Evolutionary conservation across 2,329 filamentous ascomycete species (phyloP).

Genomic region (Rhynchosporium graminicola): DNA sequence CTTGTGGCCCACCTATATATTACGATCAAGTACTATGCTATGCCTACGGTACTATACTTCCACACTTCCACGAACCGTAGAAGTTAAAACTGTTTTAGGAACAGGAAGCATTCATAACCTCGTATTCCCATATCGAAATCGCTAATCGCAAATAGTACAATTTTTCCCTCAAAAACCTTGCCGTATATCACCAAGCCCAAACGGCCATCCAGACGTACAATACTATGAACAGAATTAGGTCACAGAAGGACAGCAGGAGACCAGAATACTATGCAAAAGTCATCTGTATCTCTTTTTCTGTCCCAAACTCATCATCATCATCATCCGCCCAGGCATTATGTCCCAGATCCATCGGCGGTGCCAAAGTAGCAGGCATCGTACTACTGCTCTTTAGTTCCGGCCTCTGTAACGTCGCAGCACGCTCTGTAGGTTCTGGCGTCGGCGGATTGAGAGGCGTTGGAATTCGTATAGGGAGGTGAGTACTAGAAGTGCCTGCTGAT

Average conservation of each 20-base stretch:
- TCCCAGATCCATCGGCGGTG: slow-evolving; percentile 40
- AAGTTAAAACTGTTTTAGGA: too few species aligned
- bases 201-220: background rate
- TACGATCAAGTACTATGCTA: too few species aligned
- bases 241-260: too few species aligned
- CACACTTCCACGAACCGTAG: too few species aligned
- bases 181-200: background rate
- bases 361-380: slow-evolving; percentile 52
- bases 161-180: too few species aligned
- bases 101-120: too few species aligned
- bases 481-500: slow-evolving; percentile 26
- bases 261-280: slow-evolving; percentile 60
- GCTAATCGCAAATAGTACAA: slow-evolving; percentile 4
- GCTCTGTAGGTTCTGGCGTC: slow-evolving; percentile 21
- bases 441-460: slow-evolving; percentile 16
- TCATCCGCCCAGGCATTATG: slow-evolving; percentile 72
- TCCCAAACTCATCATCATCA: slow-evolving; percentile 69
- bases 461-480: slow-evolving; percentile 22
- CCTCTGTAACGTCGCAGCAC: slow-evolving; percentile 31
- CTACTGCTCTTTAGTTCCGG: slow-evolving; percentile 49
- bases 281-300: slow-evolving; percentile 76
- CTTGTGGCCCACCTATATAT: too few species aligned
- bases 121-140: background rate
- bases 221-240: background rate
- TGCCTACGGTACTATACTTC: too few species aligned